phyloP scores from a whole-genome alignment of 306 rosid species.

The Prinsepia uniflora region DNA sequence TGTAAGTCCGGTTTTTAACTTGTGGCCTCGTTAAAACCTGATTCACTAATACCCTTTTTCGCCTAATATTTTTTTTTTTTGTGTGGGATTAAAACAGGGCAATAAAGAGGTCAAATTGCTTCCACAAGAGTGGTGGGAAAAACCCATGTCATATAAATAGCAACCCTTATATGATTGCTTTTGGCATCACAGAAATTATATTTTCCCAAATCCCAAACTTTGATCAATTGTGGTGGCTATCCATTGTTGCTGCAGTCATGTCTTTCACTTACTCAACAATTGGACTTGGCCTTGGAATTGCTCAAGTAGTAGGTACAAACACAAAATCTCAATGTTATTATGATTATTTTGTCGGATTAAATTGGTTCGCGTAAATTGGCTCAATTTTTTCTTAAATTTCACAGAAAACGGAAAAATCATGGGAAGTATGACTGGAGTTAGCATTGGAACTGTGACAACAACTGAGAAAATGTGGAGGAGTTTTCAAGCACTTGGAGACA shows the following conservation, averaged over 20 bases:
- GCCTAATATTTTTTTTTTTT: constrained; percentile 16
- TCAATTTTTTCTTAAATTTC: background rate
- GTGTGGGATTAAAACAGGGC: constrained; percentile 56
- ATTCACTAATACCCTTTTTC: background rate
- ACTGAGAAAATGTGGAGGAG: constrained; percentile 48
- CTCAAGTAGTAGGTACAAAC: constrained; percentile 23
- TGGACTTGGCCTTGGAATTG: constrained; percentile 32
- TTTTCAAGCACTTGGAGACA: constrained; percentile 73
- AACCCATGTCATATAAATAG: constrained; percentile 46
- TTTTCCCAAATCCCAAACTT: constrained; percentile 60
- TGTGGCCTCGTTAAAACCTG: background rate
- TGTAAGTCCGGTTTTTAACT: constrained; percentile 29
- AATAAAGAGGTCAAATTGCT: constrained; percentile 56
- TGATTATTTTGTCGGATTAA: background rate
- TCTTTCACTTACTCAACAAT: constrained; percentile 37
- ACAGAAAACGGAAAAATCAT: constrained; percentile 35
- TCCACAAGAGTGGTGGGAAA: constrained; percentile 44
- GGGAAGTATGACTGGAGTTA: constrained; percentile 59
- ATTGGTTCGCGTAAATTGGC: background rate
- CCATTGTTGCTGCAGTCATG: constrained; percentile 39
- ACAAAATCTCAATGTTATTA: background rate
- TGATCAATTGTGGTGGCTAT: constrained; percentile 35
- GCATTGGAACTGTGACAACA: constrained; percentile 41
- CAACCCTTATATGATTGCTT: constrained; percentile 51
- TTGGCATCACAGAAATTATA: constrained; percentile 43